Conservation (phyloP, 163 green algal genomes). For the Scenedesmus sp. region DNA sequence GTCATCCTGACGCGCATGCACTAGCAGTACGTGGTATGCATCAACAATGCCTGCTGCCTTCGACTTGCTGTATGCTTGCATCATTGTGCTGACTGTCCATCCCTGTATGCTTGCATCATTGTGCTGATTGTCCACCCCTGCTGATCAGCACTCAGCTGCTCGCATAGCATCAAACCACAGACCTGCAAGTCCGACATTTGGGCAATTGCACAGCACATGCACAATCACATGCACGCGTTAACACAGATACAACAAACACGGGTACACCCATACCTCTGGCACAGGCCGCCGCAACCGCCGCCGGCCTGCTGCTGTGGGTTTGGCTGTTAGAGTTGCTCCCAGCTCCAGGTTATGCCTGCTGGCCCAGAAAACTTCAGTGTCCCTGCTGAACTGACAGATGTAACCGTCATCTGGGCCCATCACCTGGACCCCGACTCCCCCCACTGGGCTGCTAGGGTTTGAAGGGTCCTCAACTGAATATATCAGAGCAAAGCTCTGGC, state of each 20-base stretch:
- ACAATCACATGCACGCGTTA: too few species aligned
- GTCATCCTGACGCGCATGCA: too few species aligned
- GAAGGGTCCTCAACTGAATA: constrained; percentile 93
- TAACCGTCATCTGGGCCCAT: constrained; percentile 96
- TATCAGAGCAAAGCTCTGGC: constrained; percentile 94
- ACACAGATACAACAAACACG: not conserved
- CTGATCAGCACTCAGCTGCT: not conserved
- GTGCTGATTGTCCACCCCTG: not conserved
- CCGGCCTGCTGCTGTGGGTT: constrained; percentile 18
- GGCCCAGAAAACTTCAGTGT: constrained; percentile 88
- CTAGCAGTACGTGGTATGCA: too few species aligned
- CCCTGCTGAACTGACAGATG: constrained; percentile 87
- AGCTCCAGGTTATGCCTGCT: constrained; percentile 76
- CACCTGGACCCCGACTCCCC: constrained; percentile 79
- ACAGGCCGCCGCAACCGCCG: constrained; percentile 43
- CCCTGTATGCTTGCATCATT: not conserved
- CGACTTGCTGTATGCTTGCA: not conserved
- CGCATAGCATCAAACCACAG: not conserved
- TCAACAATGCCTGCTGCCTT: too few species aligned
- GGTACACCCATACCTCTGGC: constrained; percentile 33
- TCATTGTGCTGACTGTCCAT: not conserved
- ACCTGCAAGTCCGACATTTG: not conserved
- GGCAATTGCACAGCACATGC: not conserved
- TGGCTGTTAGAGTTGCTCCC: constrained; percentile 76
- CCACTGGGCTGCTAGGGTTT: constrained; percentile 49